Conservation (phyloP, 2,329 filamentous ascomycete genomes). For the Rosellinia necatrix region DNA sequence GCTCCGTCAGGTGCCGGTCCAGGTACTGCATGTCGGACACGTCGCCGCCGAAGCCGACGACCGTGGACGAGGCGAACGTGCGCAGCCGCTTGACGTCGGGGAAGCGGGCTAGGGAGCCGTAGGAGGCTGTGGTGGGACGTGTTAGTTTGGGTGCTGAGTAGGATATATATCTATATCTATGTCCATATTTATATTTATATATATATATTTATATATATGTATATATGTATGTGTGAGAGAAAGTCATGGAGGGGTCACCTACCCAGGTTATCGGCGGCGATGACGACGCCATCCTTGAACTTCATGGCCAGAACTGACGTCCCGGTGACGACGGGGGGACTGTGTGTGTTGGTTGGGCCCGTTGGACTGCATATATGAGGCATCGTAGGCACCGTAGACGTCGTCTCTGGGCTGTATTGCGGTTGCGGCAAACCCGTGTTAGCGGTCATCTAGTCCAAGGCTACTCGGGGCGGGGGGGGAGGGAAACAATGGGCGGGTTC, state of each 20-base stretch:
- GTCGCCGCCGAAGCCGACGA: slow-evolving; percentile 95
- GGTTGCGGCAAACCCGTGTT: slow-evolving; percentile 14
- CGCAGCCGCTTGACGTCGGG: slow-evolving; percentile 95
- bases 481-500: not conserved
- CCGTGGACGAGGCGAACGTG: slow-evolving; percentile 79
- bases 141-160: slow-evolving; percentile 20
- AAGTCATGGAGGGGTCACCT: slow-evolving; percentile 37
- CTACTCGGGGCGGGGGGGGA: not conserved
- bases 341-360: slow-evolving; percentile 86
- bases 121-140: slow-evolving; percentile 70
- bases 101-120: slow-evolving; percentile 95
- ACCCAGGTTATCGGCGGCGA: slow-evolving; percentile 97
- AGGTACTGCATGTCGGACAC: slow-evolving; percentile 99
- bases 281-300: slow-evolving; percentile 94
- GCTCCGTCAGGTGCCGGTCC: slow-evolving; percentile 84
- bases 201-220: not conserved
- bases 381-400: slow-evolving; percentile 92
- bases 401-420: slow-evolving; percentile 84
- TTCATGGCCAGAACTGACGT: slow-evolving; percentile 95
- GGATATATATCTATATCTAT: too few relatives aligned
- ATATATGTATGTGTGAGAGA: not conserved
- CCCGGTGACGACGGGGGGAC: slow-evolving; percentile 89
- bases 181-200: not conserved
- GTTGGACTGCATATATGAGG: slow-evolving; percentile 75
- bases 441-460: slow-evolving; percentile 9